These are phyloP conservation scores for Solanum aculeatissimum DNA, from an alignment of 305 asterid species.

Conservation along the genomic window DNA sequence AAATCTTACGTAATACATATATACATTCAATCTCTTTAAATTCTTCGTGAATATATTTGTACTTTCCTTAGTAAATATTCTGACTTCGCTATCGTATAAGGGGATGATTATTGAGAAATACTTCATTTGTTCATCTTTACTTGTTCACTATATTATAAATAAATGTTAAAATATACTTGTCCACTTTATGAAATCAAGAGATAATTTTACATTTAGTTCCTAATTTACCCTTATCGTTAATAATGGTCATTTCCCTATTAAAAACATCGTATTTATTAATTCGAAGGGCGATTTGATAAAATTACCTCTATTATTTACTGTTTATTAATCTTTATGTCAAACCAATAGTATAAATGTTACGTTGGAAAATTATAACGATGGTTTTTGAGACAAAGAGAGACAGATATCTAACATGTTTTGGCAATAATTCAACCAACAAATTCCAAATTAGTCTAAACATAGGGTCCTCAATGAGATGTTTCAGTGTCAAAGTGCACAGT, in stretches of 20 bases:
- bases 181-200: too few relatives aligned
- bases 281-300: too few relatives aligned
- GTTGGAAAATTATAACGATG: background rate
- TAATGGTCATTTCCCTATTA: too few relatives aligned
- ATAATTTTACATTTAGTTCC: too few relatives aligned
- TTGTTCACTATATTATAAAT: too few relatives aligned
- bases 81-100: rapidly evolving
- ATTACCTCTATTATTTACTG: too few relatives aligned
- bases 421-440: background rate
- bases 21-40: background rate
- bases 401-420: background rate
- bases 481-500: background rate
- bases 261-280: too few relatives aligned
- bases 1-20: background rate
- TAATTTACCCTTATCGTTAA: too few relatives aligned
- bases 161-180: too few relatives aligned
- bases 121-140: too few relatives aligned
- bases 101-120: background rate
- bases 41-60: background rate
- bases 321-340: too few relatives aligned
- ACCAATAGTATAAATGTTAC: too few relatives aligned
- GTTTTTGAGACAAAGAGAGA: background rate
- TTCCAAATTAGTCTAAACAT: background rate
- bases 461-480: background rate
- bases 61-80: background rate